Evolutionary conservation across 192 early-diverging fungal genomes (phyloP), one percentile per base, ranked within the genome.

Genomic region (Pilaira anomala): DNA sequence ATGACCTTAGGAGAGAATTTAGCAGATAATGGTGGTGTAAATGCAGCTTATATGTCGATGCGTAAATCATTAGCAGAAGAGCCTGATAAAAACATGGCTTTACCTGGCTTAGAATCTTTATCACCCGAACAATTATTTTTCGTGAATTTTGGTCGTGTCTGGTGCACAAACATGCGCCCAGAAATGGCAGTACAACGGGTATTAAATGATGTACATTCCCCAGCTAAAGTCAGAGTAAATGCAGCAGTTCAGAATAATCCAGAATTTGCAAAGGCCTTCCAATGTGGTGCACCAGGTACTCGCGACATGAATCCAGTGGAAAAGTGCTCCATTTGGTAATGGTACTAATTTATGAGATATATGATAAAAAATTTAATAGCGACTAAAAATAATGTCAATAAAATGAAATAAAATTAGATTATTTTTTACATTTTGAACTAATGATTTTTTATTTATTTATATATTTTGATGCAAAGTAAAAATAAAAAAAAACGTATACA

Each of bases 21-120:
- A 19, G 83, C 88, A 1, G 88, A 90, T 60, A 87, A 87, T 57
- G 88, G 87, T 55, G 88, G 88, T 7, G 19, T 87, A 3, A 54
- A 72, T 46, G 69, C 68, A 3, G 68, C 85, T 19, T 78, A 48
- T 13, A 66, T 69, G 54, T 80, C 77, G 54, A 63, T 48, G 68
- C 62, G 40, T 62, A 53, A 14, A 60, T 69, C 36, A 18, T 24
- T 29, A 40, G 16, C 26, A 60, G 41, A 25, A 53, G 58, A 39
- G 21, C 60, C 36, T 67, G 36, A 69, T 29, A 70, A 64, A 21
- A 76, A 76, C 30, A 50, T 63, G 4, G 22, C 60, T 6, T 64
- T 82, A 13, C 62, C 78, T 3, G 85, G 84, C 3, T 59, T 83
- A 30, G 73, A 75, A 1, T 52, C 76, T 7, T 72, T 80, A 22